These are phyloP conservation scores for Crithidia thermophila DNA, from an alignment of 208 protist species.

Conservation along the genomic window DNA sequence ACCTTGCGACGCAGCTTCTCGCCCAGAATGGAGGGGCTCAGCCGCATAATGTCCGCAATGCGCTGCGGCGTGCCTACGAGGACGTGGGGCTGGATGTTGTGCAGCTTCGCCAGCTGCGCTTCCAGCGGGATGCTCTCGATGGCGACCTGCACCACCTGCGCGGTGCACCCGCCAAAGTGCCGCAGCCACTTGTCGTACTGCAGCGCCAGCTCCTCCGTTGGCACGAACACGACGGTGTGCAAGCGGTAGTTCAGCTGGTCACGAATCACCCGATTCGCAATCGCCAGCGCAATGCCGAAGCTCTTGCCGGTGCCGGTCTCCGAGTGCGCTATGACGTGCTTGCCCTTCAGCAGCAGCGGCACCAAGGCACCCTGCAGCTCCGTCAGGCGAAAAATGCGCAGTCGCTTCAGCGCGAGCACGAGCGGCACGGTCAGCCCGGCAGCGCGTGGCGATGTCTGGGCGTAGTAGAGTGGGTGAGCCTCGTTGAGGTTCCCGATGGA, in stretches of 20 bases:
- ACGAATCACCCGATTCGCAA: slow-evolving; percentile 83
- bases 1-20: slow-evolving; percentile 89
- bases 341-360: slow-evolving; percentile 83
- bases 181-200: slow-evolving; percentile 92
- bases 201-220: slow-evolving; percentile 83
- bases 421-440: slow-evolving; percentile 80
- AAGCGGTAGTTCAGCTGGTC: slow-evolving; percentile 88
- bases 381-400: slow-evolving; percentile 76
- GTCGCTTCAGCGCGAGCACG: slow-evolving; percentile 61
- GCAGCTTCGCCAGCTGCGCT: slow-evolving; percentile 74
- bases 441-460: slow-evolving; percentile 67
- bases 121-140: slow-evolving; percentile 80
- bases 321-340: slow-evolving; percentile 90
- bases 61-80: slow-evolving; percentile 88
- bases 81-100: slow-evolving; percentile 91
- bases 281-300: slow-evolving; percentile 88
- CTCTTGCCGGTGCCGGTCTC: slow-evolving; percentile 91
- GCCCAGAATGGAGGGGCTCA: slow-evolving; percentile 69
- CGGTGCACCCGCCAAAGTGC: slow-evolving; percentile 77
- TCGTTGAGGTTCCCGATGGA: slow-evolving; percentile 78
- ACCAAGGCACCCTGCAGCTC: slow-evolving; percentile 89
- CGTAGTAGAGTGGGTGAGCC: slow-evolving; percentile 86
- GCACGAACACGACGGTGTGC: slow-evolving; percentile 87
- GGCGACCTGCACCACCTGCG: slow-evolving; percentile 81
- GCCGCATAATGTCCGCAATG: slow-evolving; percentile 69